Conservation (phyloP, 2,329 filamentous ascomycete genomes). For the Trichoderma sp. region DNA sequence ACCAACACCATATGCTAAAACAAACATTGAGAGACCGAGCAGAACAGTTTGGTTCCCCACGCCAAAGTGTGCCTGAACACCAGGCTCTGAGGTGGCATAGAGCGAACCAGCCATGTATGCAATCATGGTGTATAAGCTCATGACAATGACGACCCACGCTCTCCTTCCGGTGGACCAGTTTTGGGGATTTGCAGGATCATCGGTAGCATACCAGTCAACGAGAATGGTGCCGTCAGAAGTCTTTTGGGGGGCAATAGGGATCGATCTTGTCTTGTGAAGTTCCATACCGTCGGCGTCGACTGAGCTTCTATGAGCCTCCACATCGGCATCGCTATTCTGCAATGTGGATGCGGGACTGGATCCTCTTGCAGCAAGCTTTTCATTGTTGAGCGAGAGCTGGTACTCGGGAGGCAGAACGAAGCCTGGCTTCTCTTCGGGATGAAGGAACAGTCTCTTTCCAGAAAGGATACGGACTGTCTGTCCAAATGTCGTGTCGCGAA, state of each 20-base stretch:
- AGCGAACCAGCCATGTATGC: not conserved
- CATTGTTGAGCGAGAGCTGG: not conserved
- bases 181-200: not conserved
- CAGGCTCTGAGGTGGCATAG: not conserved
- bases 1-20: not conserved
- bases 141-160: not conserved
- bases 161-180: not conserved
- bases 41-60: not conserved
- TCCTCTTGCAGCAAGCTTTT: not conserved
- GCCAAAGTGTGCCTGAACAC: not conserved
- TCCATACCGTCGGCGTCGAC: not conserved
- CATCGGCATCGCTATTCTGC: not conserved
- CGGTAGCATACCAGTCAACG: not conserved
- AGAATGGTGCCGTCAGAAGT: not conserved
- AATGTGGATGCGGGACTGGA: not conserved
- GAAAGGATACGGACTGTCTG: not conserved
- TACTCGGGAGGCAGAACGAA: not conserved
- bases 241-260: not conserved
- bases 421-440: not conserved
- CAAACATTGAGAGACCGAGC: not conserved
- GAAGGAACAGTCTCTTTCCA: not conserved
- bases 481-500: not conserved
- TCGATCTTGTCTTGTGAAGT: not conserved
- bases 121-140: not conserved
- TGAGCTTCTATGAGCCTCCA: not conserved